phyloP scores from a whole-genome alignment of 306 rosid genomes.

The Dalbergia cultrata region DNA sequence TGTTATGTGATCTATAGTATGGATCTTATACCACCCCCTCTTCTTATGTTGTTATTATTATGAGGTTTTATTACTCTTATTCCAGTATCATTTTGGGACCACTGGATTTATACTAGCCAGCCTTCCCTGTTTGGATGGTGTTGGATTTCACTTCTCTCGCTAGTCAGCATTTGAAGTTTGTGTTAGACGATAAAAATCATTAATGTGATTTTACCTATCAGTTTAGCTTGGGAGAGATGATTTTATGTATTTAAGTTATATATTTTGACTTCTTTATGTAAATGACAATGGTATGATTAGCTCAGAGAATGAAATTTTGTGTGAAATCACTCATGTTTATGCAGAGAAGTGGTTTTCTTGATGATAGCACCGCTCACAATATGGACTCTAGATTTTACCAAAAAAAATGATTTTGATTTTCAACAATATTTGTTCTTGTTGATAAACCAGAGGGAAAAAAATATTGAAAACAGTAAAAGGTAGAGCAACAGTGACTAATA shows the following conservation, averaged over 20 bases:
- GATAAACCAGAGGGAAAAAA: background rate
- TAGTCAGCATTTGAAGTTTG: background rate
- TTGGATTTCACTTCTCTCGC: slow-evolving; percentile 7
- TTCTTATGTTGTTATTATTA: background rate
- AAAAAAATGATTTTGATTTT: too few species aligned
- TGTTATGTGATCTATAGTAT: background rate
- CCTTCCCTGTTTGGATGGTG: slow-evolving; percentile 1
- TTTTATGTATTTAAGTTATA: too few species aligned
- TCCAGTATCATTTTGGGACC: background rate
- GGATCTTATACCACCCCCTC: too few species aligned
- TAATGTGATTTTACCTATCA: too few species aligned
- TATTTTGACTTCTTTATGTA: background rate
- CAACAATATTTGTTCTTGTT: background rate
- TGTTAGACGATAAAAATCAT: too few species aligned
- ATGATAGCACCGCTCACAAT: background rate
- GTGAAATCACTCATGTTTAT: too few species aligned
- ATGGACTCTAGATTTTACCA: background rate
- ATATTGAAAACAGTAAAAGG: background rate
- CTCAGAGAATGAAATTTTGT: background rate
- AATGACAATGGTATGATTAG: background rate
- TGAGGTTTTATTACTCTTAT: background rate
- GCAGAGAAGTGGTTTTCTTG: background rate
- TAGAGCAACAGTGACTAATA: background rate
- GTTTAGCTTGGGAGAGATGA: too few species aligned
- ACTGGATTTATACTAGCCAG: background rate